Evolutionary conservation across 192 early-diverging fungal genomes (phyloP), one percentile per base, ranked within the genome.

Genomic region (Backusella tuberculispora): DNA sequence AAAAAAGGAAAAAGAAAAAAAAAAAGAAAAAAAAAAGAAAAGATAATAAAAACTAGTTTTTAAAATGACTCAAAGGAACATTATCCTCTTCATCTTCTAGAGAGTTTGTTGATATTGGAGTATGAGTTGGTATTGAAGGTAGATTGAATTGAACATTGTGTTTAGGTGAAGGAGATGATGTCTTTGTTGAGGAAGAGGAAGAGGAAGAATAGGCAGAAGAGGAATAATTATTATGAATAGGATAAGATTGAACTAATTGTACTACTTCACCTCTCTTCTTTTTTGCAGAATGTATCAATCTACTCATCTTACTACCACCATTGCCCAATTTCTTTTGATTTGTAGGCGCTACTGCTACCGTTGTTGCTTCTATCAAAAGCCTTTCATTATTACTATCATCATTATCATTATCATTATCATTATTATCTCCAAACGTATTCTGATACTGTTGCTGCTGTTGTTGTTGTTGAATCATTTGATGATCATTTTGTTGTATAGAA

Each of bases 401-500:
- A 3, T 34, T 34, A 34, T 34, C 29, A 34, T 34, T 2, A 0
- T 46, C 53, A 26, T 60, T 4, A 0, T 60, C 53, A 60, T 60
- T 12, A 4, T 9, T 0, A 60, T 19, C 24, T n/a, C n/a, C n/a
- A n/a, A n/a, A n/a, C n/a, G n/a, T n/a, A n/a, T 53, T 17, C 10
- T 56, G 45, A 3, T 46, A 2, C 13, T 46, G 53, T 4, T 56
- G 53, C 21, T 56, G 53, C 3, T 53, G 50, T 13, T 66, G 19
- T 12, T 60, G 46, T 19, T 67, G 64, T 7, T 73, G 41, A 13
- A 68, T 53, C 41, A 60, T 2, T 24, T 60, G 53, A 13, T 60
- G 37, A 45, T 70, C 66, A 21, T 26, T 68, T 24, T 43, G 45
- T 63, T 90, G 90, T 13, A 92, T 84, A 40, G 88, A 89, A 50